Base-by-base conservation (phyloP, 768 basidiomycete species). In the Rickenella mellea region DNA sequence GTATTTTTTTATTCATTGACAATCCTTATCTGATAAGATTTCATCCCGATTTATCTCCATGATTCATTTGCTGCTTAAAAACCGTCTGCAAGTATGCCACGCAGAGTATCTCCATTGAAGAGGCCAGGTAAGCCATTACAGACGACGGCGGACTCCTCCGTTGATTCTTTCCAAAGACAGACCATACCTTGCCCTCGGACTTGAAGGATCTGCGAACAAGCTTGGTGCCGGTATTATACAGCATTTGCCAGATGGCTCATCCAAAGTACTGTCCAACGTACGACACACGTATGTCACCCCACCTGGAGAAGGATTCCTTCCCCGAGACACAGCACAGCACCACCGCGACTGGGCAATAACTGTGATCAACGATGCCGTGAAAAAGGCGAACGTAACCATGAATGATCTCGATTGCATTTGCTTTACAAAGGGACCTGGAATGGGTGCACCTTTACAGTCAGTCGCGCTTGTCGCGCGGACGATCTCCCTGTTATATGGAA, bases 281-380 rank as follows among this genome's bases (percentile, higher is more conserved):
- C 76, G 96, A 49, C 96, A 97, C 54, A 99, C 96, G n/a, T 97
- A 98, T 59, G 87, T 98, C 51, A 98, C 96, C 2, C 96, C 96
- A 5, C 90, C 94, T 3, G 96, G 96, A 2, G 91, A 98, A 65
- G 96, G 96, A 1, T 99, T 99, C 57, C 78, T 94, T 39, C 96
- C 96, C 9, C 72, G 86, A 41, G 93, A 98, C 56, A 99, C 96
- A 11, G 96, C 96, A 2, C 70, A 84, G 43, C 96, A 98, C 55
- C 96, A 99, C 65, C 80, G 93, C 33, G 77, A 96, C 60, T 98
- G 96, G 96, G 78, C 74, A 1, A 64, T 88, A 42, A 73, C 73
- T 42, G 81, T 99, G 12, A 81, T 98, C 50, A 73, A 78, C 37
- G 77, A 86, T 52, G 83, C 86, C 17, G 55, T 96, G 22, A 62